These are phyloP conservation scores for Fragaria vesca DNA, from an alignment of 306 rosid species.

Conservation along the genomic window DNA sequence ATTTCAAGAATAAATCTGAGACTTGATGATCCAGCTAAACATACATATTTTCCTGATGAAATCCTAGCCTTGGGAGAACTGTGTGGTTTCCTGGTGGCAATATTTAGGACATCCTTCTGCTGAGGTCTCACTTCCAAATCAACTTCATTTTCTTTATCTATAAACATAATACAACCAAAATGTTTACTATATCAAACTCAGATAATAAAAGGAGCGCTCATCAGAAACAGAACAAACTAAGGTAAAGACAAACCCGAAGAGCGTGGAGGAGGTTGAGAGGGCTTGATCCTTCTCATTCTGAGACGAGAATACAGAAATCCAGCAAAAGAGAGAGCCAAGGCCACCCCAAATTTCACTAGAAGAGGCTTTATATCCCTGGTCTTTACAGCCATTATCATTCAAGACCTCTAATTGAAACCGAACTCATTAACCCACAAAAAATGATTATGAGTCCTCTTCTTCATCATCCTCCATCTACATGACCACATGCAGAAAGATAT, in stretches of 20 bases:
- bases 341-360: slow-evolving; percentile 64
- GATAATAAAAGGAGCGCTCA: background rate
- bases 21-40: slow-evolving; percentile 21
- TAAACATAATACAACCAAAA: slow-evolving; percentile 1
- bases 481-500: slow-evolving; percentile 21
- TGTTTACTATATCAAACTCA: background rate
- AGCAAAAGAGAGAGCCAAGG: slow-evolving; percentile 73
- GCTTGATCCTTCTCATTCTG: slow-evolving; percentile 41
- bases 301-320: slow-evolving; percentile 58
- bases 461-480: slow-evolving; percentile 62
- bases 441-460: slow-evolving; percentile 35
- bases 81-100: slow-evolving; percentile 25
- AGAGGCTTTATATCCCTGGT: slow-evolving; percentile 52
- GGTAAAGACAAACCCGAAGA: slow-evolving; percentile 46
- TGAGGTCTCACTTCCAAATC: slow-evolving; percentile 28
- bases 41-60: slow-evolving; percentile 38
- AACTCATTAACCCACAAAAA: slow-evolving; percentile 27
- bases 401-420: slow-evolving; percentile 23
- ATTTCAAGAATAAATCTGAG: background rate
- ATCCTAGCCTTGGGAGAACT: slow-evolving; percentile 34
- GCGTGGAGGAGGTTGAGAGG: slow-evolving; percentile 33
- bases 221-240: background rate
- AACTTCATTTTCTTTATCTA: slow-evolving; percentile 43
- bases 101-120: slow-evolving; percentile 23
- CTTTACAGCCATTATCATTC: slow-evolving; percentile 29